Evolutionary conservation across 495 filamentous ascomycete species (phyloP), one percentile per base, ranked within the genome.

Genomic region (Daldinia grandis): DNA sequence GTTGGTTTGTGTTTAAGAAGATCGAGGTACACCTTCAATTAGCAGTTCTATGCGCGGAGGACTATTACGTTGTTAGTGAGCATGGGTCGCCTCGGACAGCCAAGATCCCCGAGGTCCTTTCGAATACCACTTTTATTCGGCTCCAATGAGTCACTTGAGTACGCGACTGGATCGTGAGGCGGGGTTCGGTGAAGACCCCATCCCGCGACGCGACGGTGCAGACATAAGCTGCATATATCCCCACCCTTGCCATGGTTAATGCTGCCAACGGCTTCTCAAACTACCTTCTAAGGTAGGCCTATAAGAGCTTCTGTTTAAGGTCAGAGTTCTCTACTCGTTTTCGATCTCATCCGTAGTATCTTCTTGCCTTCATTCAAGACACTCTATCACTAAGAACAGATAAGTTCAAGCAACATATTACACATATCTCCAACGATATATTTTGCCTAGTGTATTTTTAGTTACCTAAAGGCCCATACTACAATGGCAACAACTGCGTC

Each of bases 401-500:
- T 14, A 38, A 57, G 14, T 19, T 9, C 9, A n/a, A 33, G 6
- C 10, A 42, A 44, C 19, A 58, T 6, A 28, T 15, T 37, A 44
- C 5, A 15, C 27, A 15, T 19, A 19, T 30, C 27, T 17, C 25
- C 8, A 6, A 27, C 4, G 1, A 28, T 56, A 30, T 14, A 12
- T 17, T 54, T n/a, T 40, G 25, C 25, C 15, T n/a, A 15, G 27
- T 25, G 19, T 54, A 28, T 54, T 15, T 28, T 25, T 12, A 3
- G 25, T 0, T n/a, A 49, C 1, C 17, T 3, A 4, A 35, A 44
- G 14, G 27, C 24, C 5, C 10, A 30, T 12, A 28, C 40, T 15
- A 61, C 49, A 49, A 74, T 74, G 71, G 71, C 71, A 17, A 69
- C 71, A 21, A 74, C 67, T 27, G 71, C 71, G 5, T 69, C 66